Evolutionary conservation across 2,329 filamentous ascomycete genomes (phyloP).

Genomic region (Pseudofabraea citricarpa): DNA sequence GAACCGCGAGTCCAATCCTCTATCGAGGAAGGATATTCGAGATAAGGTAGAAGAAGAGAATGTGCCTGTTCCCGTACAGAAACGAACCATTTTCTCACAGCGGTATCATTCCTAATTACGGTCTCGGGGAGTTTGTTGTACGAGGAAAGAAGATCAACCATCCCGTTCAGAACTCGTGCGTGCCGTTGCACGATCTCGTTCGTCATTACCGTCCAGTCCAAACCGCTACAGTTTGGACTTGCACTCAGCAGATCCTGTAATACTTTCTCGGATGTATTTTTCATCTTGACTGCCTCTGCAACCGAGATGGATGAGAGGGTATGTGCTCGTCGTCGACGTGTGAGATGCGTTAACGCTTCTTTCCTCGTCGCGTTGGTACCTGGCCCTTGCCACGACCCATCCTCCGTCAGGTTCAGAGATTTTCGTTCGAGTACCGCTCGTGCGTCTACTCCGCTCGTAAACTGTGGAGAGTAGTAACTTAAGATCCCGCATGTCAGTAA

Average conservation of each 20-base stretch:
- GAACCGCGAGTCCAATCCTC: conserved; percentile 29
- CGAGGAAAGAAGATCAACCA: conserved; percentile 24
- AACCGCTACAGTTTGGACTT: conserved; percentile 30
- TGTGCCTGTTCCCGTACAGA: conserved; percentile 34
- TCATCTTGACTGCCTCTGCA: conserved; percentile 31
- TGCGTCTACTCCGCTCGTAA: conserved; percentile 25
- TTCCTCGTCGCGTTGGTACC: conserved; percentile 19
- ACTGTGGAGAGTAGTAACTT: conserved; percentile 38
- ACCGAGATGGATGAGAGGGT: conserved; percentile 28
- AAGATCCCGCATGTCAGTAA: conserved; percentile 37
- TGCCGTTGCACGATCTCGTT: conserved; percentile 38
- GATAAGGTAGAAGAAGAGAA: conserved; percentile 37
- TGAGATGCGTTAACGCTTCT: conserved; percentile 28
- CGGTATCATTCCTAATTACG: conserved; percentile 19
- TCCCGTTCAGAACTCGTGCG: conserved; percentile 27
- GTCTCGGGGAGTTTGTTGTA: conserved; percentile 10
- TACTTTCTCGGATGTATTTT: conserved; percentile 25
- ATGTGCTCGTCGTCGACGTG: conserved; percentile 33
- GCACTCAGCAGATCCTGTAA: conserved; percentile 21
- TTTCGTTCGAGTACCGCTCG: conserved; percentile 29
- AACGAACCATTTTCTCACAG: conserved; percentile 26
- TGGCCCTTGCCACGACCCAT: conserved; percentile 33
- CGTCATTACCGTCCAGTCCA: conserved; percentile 39
- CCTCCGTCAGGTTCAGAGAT: conserved; percentile 35
- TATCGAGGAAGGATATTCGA: conserved; percentile 36